Conservation (phyloP, 73 alveolate species). For the Breviolum minutum region DNA sequence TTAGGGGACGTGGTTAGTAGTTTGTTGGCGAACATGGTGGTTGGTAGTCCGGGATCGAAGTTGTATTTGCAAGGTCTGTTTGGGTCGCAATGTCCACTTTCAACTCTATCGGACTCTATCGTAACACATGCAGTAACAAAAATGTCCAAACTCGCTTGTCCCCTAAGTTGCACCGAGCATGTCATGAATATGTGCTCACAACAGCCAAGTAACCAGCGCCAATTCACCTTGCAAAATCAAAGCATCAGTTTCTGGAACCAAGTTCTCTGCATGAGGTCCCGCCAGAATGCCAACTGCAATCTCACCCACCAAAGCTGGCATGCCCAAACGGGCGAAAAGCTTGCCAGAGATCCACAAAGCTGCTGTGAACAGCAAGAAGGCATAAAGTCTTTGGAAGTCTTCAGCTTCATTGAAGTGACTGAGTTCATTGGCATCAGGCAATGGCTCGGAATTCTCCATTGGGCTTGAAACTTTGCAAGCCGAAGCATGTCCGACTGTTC, state of each 20-base stretch:
- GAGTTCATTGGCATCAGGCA: too few relatives aligned
- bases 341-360: slow-evolving; percentile 88
- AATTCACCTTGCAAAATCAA: slow-evolving; percentile 62
- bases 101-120: not conserved
- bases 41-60: too few relatives aligned
- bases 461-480: slow-evolving; percentile 47
- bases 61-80: too few relatives aligned
- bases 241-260: slow-evolving; percentile 69
- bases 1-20: too few relatives aligned
- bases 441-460: too few relatives aligned
- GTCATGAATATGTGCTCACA: not conserved
- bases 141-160: not conserved
- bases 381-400: slow-evolving; percentile 27
- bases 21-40: too few relatives aligned
- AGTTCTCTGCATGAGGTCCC: slow-evolving; percentile 53
- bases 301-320: slow-evolving; percentile 89
- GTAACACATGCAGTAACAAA: not conserved
- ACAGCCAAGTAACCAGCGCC: slow-evolving; percentile 36
- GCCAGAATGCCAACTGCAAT: slow-evolving; percentile 73
- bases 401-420: slow-evolving; percentile 20
- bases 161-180: not conserved
- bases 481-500: not conserved
- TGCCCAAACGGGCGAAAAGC: slow-evolving; percentile 80
- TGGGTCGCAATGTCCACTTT: not conserved
- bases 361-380: slow-evolving; percentile 80